A percentile compares a stretch with the other conserved stretches of the same genome.
phyloP scores from a whole-genome alignment of 2,329 filamentous ascomycete genomes.

The Colletotrichum godetiae region DNA sequence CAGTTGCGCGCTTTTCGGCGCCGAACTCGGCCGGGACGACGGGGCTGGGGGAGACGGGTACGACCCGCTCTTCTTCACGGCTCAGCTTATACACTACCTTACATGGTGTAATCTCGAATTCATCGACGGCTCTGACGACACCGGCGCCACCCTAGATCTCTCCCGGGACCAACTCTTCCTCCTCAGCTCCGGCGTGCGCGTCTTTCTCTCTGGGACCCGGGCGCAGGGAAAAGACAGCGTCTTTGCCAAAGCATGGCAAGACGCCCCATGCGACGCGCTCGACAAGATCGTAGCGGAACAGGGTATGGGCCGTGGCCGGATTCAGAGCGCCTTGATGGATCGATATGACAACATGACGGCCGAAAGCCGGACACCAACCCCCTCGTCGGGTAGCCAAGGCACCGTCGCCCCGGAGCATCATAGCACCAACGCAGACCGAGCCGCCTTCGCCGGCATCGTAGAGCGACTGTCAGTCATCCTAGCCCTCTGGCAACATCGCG shows the following conservation, averaged over 20 bases:
- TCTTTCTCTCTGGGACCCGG: constrained; percentile 12
- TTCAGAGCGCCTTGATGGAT: constrained; percentile 37
- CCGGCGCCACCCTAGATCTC: constrained; percentile 37
- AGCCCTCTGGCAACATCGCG: constrained; percentile 7
- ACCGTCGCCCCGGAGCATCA: no score
- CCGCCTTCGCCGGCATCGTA: constrained; percentile 38
- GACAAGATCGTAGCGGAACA: constrained; percentile 31
- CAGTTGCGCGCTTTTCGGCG: constrained; percentile 40
- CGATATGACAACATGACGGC: constrained; percentile 37
- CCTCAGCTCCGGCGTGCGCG: constrained; percentile 42
- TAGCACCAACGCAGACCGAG: background rate
- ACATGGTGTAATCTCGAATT: constrained; percentile 43
- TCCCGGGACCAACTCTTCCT: constrained; percentile 42
- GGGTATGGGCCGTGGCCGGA: constrained; percentile 34
- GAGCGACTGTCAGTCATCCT: constrained; percentile 37
- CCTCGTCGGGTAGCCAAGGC: background rate
- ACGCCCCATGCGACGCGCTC: constrained; percentile 39
- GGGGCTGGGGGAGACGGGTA: background rate
- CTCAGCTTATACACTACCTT: constrained; percentile 45
- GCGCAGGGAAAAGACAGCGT: constrained; percentile 32
- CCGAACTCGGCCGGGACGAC: constrained; percentile 32
- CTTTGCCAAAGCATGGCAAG: constrained; percentile 33
- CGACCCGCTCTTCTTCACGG: constrained; percentile 38
- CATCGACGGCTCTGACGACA: constrained; percentile 31
- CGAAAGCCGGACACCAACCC: background rate